Base-by-base conservation (phyloP, 148 eudicot species). In the Spergularia bocconei region DNA sequence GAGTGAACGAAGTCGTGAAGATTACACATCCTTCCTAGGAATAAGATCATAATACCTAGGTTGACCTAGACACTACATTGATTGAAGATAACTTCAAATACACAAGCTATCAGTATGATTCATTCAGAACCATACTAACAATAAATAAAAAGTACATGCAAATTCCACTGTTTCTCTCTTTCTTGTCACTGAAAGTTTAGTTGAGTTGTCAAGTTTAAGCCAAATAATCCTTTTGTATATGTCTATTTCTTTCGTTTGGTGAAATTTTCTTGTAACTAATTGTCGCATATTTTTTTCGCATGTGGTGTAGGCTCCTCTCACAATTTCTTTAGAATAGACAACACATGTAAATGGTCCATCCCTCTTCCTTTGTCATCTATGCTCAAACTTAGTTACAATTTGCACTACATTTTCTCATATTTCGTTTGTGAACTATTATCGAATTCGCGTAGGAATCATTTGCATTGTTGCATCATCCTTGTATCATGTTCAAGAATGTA, bases 221-320 rank as follows among this genome's bases (percentile, higher is more conserved):
- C n/a, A 33, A 63, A 38, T 47, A 17, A 63, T 15, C 7, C 36
- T 10, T 20, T 53, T 23, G 23, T 44, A 44, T 44, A 44, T 44
- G 10, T 44, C 10, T 44, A 44, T 44, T 44, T 44, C 48, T 44
- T 44, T 44, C 7, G 10, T 44, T 44, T 44, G 48, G 48, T 44
- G 48, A 44, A 17, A 65, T 0, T 21, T 68, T 15, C 33, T 48
- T 68, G 57, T 21, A 68, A 62, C 9, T 38, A 59, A 41, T 38
- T 60, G 63, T 59, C 19, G 17, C 11, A 50, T 48, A 25, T 59
- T 76, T 68, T 58, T n/a, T 66, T 55, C 52, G 69, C 82, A 79
- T 75, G 74, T 75, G 79, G 75, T 75, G 79, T 70, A 75, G 76
- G 83, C 83, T 76, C 79, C 73, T 80, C 79, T n/a, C 69, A 80